phyloP scores from a whole-genome alignment of 176 grass and related monocot species.

The Oropetium thomaeum region DNA sequence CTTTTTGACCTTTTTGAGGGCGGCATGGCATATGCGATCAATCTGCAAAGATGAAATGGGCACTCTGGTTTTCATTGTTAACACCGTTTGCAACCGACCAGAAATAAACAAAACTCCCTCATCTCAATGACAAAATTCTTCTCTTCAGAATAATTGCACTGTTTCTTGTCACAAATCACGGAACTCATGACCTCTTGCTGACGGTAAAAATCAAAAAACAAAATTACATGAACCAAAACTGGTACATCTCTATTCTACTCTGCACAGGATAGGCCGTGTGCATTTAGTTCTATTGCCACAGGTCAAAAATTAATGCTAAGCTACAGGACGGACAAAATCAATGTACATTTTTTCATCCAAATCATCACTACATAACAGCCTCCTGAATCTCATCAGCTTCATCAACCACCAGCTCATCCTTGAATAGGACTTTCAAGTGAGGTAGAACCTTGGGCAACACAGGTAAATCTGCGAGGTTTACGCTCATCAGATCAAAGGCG shows the following conservation, averaged over 20 bases:
- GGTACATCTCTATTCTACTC: background rate
- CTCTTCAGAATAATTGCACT: background rate
- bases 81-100: too few relatives aligned
- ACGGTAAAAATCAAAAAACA: background rate
- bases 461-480: conserved; percentile 67
- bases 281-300: background rate
- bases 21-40: too few relatives aligned
- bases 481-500: conserved; percentile 86
- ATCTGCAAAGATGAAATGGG: too few relatives aligned
- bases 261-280: background rate
- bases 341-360: conserved; percentile 2
- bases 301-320: conserved; percentile 25
- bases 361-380: conserved; percentile 48
- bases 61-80: too few relatives aligned
- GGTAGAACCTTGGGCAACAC: conserved; percentile 74
- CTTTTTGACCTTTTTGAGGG: too few relatives aligned
- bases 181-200: background rate
- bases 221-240: background rate
- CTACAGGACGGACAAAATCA: background rate
- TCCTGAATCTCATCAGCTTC: conserved; percentile 62
- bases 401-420: conserved; percentile 56
- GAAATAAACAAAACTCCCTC: background rate
- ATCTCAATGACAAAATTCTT: background rate
- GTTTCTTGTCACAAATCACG: background rate
- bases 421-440: conserved; percentile 76